phyloP scores from a whole-genome alignment of 306 rosid genomes.

The Leucaena leucocephala region DNA sequence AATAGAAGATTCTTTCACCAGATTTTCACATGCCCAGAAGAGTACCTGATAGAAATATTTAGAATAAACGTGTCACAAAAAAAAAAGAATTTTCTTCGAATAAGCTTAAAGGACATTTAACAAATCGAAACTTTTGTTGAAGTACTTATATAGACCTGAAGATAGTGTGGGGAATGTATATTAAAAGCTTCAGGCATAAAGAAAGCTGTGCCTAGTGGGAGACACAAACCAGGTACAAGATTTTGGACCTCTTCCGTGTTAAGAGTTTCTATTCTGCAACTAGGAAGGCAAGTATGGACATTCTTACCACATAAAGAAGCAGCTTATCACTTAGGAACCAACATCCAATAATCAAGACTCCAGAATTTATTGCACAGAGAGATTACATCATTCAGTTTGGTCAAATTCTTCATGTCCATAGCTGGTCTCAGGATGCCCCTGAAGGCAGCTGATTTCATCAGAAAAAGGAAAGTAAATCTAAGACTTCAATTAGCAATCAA shows the following conservation, averaged over 20 bases:
- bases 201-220: conserved; percentile 68
- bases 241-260: conserved; percentile 53
- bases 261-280: conserved; percentile 76
- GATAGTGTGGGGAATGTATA: conserved; percentile 69
- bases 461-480: conserved; percentile 37
- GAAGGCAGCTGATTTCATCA: conserved; percentile 55
- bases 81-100: not conserved
- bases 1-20: conserved; percentile 51
- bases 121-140: not conserved
- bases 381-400: conserved; percentile 63
- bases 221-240: conserved; percentile 59
- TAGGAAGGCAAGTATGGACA: conserved; percentile 70
- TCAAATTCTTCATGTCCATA: conserved; percentile 65
- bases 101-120: not conserved
- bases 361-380: conserved; percentile 32
- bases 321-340: conserved; percentile 26
- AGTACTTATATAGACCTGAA: conserved; percentile 59
- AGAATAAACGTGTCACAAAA: conserved; percentile 10
- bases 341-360: conserved; percentile 24
- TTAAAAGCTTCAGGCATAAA: conserved; percentile 90
- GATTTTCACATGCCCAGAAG: conserved; percentile 65
- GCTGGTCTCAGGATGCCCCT: conserved; percentile 98
- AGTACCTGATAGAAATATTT: conserved; percentile 61
- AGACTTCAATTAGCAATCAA: conserved; percentile 35
- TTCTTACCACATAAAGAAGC: conserved; percentile 57